These are phyloP conservation scores for Chenopodium album DNA, from an alignment of 148 eudicot genomes.

Conservation along the genomic window DNA sequence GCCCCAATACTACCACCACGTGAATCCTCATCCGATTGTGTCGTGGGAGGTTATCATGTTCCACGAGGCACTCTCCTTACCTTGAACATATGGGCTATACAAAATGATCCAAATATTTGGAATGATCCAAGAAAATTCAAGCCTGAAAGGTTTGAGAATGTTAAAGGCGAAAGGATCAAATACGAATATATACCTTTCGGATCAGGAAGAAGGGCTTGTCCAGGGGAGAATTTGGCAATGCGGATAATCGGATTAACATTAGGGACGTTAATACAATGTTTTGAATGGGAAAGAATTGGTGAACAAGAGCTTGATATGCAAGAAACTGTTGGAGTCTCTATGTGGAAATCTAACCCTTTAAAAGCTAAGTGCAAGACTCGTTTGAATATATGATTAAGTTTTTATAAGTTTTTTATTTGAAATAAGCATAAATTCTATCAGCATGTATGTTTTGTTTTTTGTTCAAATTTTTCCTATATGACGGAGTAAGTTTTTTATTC, in stretches of 20 bases:
- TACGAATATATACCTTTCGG: constrained; percentile 29
- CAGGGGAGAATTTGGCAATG: constrained; percentile 24
- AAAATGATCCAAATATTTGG: constrained; percentile 29
- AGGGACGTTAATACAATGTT: constrained; percentile 27
- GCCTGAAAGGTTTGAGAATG: constrained; percentile 26
- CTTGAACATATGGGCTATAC: constrained; percentile 28
- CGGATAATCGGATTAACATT: constrained; percentile 18
- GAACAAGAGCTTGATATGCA: constrained; percentile 28
- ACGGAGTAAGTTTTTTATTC: too few species aligned
- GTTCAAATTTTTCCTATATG: too few species aligned
- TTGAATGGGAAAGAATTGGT: constrained; percentile 13
- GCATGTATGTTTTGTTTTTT: too few species aligned
- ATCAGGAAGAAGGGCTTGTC: constrained; percentile 28
- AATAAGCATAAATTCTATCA: too few species aligned
- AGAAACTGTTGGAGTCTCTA: constrained; percentile 19
- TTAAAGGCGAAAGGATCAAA: constrained; percentile 21
- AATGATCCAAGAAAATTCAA: constrained; percentile 15
- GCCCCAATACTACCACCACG: constrained; percentile 23
- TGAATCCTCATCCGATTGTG: constrained; percentile 23
- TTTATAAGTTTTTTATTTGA: neutral
- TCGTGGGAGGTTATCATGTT: constrained; percentile 26
- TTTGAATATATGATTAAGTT: neutral
- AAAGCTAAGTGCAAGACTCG: constrained; percentile 28
- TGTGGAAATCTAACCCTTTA: constrained; percentile 20
- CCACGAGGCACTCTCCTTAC: constrained; percentile 19